Base-by-base conservation (phyloP, 495 filamentous ascomycete genomes). In the Aspergillus carlsbadensis region DNA sequence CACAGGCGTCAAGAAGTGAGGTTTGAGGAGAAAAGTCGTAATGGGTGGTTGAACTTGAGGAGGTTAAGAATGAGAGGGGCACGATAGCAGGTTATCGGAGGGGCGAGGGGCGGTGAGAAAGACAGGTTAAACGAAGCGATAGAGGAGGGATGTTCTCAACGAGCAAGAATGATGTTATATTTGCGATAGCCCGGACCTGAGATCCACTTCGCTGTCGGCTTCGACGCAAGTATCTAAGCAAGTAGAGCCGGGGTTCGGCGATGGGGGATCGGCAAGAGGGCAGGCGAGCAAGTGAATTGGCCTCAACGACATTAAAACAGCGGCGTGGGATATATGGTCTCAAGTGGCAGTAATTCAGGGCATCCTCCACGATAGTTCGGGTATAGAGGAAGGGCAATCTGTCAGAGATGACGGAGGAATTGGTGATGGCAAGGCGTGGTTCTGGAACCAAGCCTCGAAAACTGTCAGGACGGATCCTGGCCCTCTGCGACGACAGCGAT, bases 111-210 rank as follows among this genome's bases (percentile, higher is more conserved):
- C 49, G 49, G 49, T 52, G 49, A 52, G 24, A 29, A 39, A 52
- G 49, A 40, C 37, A 5, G 26, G 37, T 42, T 52, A 29, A 40
- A 52, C 22, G 37, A 42, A 52, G 34, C 47, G 47, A 42, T 41
- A 31, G 36, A 52, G 15, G 45, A 48, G 11, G 21, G 36, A 13
- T 11, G 36, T 41, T 33, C 10, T 36, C 49, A 24, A 35, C 22
- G 26, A 40, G 37, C 49, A 52, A 20, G 36, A 40, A 52, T 52
- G 49, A 52, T 52, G 49, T 33, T 52, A 42, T 41, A 40, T 18
- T 42, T 52, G 49, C 36, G 37, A 52, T 52, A 42, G 34, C 21
- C 21, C 6, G 20, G 34, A n/a, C 3, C 35, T 48, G 34, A 41
- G 31, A 39, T 50, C 47, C 47, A 39, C 47, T 39, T 50, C 13